Evolutionary conservation across 345 rosid genomes (phyloP), one percentile per base, ranked within the genome.

Genomic region (Dipteronia sinensis): DNA sequence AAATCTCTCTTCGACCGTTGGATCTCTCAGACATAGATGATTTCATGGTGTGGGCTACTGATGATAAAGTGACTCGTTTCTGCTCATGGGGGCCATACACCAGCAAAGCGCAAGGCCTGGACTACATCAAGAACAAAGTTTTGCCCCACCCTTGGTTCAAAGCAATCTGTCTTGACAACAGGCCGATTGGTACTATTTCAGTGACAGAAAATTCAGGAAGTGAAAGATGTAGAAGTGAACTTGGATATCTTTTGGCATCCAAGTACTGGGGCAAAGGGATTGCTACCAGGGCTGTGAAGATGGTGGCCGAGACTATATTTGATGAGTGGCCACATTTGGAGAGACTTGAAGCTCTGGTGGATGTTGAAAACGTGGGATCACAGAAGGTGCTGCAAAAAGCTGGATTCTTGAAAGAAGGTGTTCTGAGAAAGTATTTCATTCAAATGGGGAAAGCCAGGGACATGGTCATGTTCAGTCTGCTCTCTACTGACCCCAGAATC

Each of bases 271-370:
- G 92, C 15, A 91, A 83, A 81, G 95, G 93, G 40, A 86, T 91
- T 7, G 92, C 78, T 0, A 86, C 90, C 15, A 82, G 66, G 77
- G 90, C 89, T 25, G 91, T 88, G 83, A 85, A 88, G 67, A 53
- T 85, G 83, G 90, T 82, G 46, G 77, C 68, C 17, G 58, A 67
- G 2, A 79, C 78, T 11, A 85, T 90, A 55, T 92, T 91, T 56
- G 22, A 19, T 17, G 94, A 94, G 73, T 80, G 77, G 83, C 86
- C 87, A 25, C 77, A 85, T 65, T 53, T 90, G 88, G 84, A 88
- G 87, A 90, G 97, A 74, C 79, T 91, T 20, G 96, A 91, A 55
- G 98, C 93, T 25, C 63, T 89, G n/a, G 97, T 91, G 0, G 89
- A 91, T 46, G 88, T 90, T 0, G 85, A 86, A 1, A 90, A 94